Evolutionary conservation across 2,329 filamentous ascomycete species (phyloP).

Genomic region (Rutstroemia sp.): DNA sequence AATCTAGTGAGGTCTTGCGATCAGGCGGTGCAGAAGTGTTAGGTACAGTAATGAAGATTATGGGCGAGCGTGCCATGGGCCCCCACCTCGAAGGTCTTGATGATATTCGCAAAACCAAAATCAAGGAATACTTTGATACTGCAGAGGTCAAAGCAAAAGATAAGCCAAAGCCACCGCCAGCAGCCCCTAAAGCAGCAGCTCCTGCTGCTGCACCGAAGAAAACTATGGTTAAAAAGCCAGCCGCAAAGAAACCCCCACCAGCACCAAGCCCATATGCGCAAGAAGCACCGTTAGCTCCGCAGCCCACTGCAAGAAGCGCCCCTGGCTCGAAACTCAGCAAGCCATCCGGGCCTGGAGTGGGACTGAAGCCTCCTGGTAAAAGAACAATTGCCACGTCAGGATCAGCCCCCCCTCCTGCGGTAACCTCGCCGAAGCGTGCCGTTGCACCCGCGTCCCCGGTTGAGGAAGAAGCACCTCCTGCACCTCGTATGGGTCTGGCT

Average conservation of each 20-base stretch:
- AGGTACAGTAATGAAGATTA: constrained; percentile 96
- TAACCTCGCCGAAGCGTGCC: constrained; percentile 42
- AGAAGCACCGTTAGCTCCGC: constrained; percentile 49
- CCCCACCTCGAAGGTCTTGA: constrained; percentile 86
- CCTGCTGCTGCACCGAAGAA: constrained; percentile 39
- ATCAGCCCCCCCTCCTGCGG: constrained; percentile 27
- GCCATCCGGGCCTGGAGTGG: constrained; percentile 35
- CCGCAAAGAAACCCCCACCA: constrained; percentile 41
- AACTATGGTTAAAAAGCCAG: constrained; percentile 32
- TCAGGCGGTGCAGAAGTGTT: constrained; percentile 87
- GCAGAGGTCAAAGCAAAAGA: constrained; percentile 85
- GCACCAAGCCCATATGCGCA: constrained; percentile 37
- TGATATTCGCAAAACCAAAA: constrained; percentile 90
- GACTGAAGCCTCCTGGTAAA: constrained; percentile 52
- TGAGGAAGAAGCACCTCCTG: constrained; percentile 31
- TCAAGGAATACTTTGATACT: constrained; percentile 82
- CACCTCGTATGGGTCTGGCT: constrained; percentile 27
- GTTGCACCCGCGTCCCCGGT: constrained; percentile 41
- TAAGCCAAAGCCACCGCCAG: constrained; percentile 77
- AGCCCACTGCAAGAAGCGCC: constrained; percentile 46
- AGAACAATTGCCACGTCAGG: constrained; percentile 43
- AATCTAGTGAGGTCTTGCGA: constrained; percentile 78
- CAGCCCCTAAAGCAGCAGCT: constrained; percentile 52
- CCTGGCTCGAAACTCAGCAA: constrained; percentile 48
- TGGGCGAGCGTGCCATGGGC: constrained; percentile 93